These are phyloP conservation scores for Aspergillus terreus DNA, from an alignment of 2,329 filamentous ascomycete species.

Conservation along the genomic window DNA sequence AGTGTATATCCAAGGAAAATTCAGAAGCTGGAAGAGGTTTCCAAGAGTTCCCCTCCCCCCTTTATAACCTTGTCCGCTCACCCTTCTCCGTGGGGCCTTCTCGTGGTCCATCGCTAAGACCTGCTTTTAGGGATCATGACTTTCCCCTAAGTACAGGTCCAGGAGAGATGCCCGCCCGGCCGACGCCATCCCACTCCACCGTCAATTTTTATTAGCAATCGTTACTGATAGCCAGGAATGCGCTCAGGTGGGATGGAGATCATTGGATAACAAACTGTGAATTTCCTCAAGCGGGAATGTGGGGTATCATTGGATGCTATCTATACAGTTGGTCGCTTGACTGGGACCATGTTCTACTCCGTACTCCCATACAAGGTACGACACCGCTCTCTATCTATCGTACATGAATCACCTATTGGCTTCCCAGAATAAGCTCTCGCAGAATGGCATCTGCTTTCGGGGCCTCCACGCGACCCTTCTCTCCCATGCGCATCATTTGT, in stretches of 20 bases:
- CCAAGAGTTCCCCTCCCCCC: background rate
- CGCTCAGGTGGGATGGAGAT: background rate
- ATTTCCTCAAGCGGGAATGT: background rate
- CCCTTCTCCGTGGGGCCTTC: slow-evolving; percentile 4
- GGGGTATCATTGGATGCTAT: slow-evolving; percentile 20
- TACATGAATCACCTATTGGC: slow-evolving; percentile 8
- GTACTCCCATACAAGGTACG: background rate
- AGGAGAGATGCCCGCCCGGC: slow-evolving; percentile 35
- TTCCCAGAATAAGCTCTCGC: slow-evolving; percentile 43
- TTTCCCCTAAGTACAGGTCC: slow-evolving; percentile 49
- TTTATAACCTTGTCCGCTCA: background rate
- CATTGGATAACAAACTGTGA: background rate
- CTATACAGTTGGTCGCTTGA: background rate
- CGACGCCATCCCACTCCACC: slow-evolving; percentile 22
- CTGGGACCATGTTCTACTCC: background rate
- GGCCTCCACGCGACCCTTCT: slow-evolving; percentile 61
- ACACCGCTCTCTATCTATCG: background rate
- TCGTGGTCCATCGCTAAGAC: slow-evolving; percentile 37
- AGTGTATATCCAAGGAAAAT: background rate
- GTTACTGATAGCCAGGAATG: slow-evolving; percentile 1
- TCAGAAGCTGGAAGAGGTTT: background rate
- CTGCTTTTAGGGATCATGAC: slow-evolving; percentile 45
- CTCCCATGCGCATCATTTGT: slow-evolving; percentile 61
- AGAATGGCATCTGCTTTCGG: slow-evolving; percentile 55
- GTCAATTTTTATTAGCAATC: slow-evolving; percentile 23